Conservation (phyloP, 2,329 filamentous ascomycete species). For the Fusarium liriodendri region DNA sequence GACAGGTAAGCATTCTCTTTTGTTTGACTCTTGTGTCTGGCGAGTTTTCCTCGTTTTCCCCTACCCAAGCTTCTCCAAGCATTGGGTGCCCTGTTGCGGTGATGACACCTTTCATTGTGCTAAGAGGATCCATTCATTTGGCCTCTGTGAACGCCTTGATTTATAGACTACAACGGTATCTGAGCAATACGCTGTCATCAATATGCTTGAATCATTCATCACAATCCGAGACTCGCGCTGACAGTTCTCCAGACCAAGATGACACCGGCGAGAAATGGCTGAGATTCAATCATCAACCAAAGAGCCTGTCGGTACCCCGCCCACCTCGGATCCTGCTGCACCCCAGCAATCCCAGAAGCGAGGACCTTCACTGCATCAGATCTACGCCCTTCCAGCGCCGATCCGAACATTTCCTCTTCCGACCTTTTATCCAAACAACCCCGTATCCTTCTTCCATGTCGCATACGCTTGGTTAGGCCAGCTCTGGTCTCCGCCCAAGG, state of each 20-base stretch:
- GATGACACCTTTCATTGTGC: conserved; percentile 72
- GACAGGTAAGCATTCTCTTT: conserved; percentile 41
- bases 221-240: conserved; percentile 10
- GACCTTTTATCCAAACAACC: conserved; percentile 90
- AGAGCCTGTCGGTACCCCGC: conserved; percentile 36
- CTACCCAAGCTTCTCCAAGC: conserved; percentile 9
- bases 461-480: conserved; percentile 82
- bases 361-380: conserved; percentile 69
- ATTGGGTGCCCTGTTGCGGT: conserved; percentile 51
- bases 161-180: conserved; percentile 98
- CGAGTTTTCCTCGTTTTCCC: neutral
- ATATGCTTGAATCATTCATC: conserved; percentile 14
- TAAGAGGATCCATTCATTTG: conserved; percentile 70
- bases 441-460: conserved; percentile 86
- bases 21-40: neutral
- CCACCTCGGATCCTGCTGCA: conserved; percentile 33
- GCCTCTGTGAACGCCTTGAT: conserved; percentile 71
- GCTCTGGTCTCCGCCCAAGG: conserved; percentile 72
- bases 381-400: conserved; percentile 85
- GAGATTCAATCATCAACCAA: conserved; percentile 47
- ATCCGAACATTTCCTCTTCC: conserved; percentile 87
- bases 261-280: conserved; percentile 58
- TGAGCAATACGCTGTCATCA: conserved; percentile 64
- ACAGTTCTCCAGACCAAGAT: conserved; percentile 57
- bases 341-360: conserved; percentile 44